phyloP scores from a whole-genome alignment of 352 stramenopile species.

The Pythium grandisporangium region DNA sequence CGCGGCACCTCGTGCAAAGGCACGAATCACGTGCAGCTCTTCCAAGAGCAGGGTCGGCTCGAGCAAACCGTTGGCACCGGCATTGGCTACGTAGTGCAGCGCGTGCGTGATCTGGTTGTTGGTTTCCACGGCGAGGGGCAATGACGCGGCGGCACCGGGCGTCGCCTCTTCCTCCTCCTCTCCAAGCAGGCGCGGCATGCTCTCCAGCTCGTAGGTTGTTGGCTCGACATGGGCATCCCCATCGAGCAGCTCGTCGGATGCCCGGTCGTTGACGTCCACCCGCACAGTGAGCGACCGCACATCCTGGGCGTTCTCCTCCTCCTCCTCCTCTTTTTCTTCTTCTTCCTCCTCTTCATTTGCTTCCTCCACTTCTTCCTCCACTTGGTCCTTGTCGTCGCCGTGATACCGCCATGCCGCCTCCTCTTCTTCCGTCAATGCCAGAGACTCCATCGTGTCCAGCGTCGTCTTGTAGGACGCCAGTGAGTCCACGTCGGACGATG shows the following conservation, averaged over 20 bases:
- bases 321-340: neutral
- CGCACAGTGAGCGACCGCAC: too few relatives aligned
- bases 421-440: neutral
- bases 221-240: too few relatives aligned
- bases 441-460: neutral
- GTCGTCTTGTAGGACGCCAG: slow-evolving; percentile 16
- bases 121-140: neutral
- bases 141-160: too few relatives aligned
- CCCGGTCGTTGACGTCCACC: too few relatives aligned
- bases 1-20: neutral
- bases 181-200: too few relatives aligned
- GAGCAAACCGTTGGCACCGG: neutral
- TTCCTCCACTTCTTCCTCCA: neutral
- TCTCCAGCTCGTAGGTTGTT: too few relatives aligned
- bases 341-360: neutral
- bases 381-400: neutral
- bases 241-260: too few relatives aligned
- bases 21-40: neutral
- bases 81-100: neutral
- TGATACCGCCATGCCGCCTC: neutral
- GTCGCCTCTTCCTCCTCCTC: too few relatives aligned
- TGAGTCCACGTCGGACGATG: slow-evolving; percentile 10
- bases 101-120: neutral
- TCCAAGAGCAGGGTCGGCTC: neutral
- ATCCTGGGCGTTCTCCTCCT: too few relatives aligned